These are phyloP conservation scores for apple (Malus domestica) DNA, from an alignment of 306 rosid species.

Conservation along the genomic window DNA sequence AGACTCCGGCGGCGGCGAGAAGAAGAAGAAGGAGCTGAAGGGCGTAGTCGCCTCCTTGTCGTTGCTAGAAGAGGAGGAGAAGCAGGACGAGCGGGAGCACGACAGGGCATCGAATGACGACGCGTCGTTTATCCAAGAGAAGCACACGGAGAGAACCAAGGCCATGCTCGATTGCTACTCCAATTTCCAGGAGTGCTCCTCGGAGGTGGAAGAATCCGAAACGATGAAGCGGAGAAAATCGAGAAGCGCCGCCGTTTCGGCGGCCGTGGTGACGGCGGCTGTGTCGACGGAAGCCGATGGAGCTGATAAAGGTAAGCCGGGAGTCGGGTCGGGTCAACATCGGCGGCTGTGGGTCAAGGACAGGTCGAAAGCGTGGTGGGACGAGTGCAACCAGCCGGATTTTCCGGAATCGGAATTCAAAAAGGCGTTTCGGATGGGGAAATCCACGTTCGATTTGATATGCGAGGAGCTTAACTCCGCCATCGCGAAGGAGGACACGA, in stretches of 20 bases:
- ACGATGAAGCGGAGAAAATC: slow-evolving; percentile 41
- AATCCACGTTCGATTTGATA: slow-evolving; percentile 61
- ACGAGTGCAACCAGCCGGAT: slow-evolving; percentile 70
- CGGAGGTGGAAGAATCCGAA: slow-evolving; percentile 49
- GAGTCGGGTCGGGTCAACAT: slow-evolving; percentile 30
- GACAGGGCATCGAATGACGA: slow-evolving; percentile 43
- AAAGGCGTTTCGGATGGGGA: slow-evolving; percentile 83
- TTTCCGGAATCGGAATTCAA: slow-evolving; percentile 77
- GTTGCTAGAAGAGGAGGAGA: slow-evolving; percentile 54
- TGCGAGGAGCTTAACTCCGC: slow-evolving; percentile 82
- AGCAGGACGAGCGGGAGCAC: slow-evolving; percentile 31
- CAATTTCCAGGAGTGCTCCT: slow-evolving; percentile 32
- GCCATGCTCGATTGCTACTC: slow-evolving; percentile 46
- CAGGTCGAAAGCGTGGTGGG: slow-evolving; percentile 98
- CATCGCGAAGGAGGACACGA: slow-evolving; percentile 78
- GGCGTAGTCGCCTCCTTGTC: slow-evolving; percentile 53
- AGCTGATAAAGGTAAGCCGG: slow-evolving; percentile 19
- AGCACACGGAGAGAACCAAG: slow-evolving; percentile 43
- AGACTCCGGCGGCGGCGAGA: not conserved
- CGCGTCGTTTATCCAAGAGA: slow-evolving; percentile 29
- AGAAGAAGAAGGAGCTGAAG: slow-evolving; percentile 37
- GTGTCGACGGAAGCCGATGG: slow-evolving; percentile 15
- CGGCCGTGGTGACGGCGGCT: slow-evolving; percentile 25
- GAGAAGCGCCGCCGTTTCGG: slow-evolving; percentile 26
- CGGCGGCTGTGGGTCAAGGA: slow-evolving; percentile 90